These are phyloP conservation scores for Tuctoria greenei DNA, from an alignment of 176 grass and related monocot genomes.

Conservation along the genomic window DNA sequence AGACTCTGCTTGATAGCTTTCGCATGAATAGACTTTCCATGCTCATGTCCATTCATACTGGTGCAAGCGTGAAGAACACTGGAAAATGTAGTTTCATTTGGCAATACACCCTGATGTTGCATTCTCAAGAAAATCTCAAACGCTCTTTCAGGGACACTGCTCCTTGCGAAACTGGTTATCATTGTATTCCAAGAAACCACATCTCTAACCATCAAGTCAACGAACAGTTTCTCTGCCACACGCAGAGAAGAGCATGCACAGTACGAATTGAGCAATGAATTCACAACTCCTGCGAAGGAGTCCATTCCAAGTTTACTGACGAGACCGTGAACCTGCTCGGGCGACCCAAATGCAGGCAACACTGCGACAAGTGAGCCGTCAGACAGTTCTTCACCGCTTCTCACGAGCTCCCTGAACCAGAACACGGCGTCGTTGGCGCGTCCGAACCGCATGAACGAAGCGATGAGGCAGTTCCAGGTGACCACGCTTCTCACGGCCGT, in stretches of 20 bases:
- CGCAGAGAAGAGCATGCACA: constrained; percentile 18
- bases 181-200: constrained; percentile 74
- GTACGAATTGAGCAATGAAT: constrained; percentile 56
- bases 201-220: constrained; percentile 40
- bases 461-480: constrained; percentile 71
- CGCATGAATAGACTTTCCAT: constrained; percentile 57
- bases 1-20: constrained; percentile 67
- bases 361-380: constrained; percentile 64
- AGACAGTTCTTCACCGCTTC: constrained; percentile 35
- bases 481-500: constrained; percentile 58
- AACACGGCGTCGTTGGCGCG: constrained; percentile 27
- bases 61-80: constrained; percentile 46
- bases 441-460: constrained; percentile 42
- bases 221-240: constrained; percentile 47
- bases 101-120: constrained; percentile 33
- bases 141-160: constrained; percentile 39
- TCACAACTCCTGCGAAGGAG: constrained; percentile 48
- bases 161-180: constrained; percentile 54
- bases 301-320: constrained; percentile 47
- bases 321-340: constrained; percentile 52
- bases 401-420: constrained; percentile 61
- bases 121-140: constrained; percentile 65
- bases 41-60: constrained; percentile 32
- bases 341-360: constrained; percentile 47
- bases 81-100: constrained; percentile 50